phyloP scores from a whole-genome alignment of 257 asterid species.

The Echium plantagineum region DNA sequence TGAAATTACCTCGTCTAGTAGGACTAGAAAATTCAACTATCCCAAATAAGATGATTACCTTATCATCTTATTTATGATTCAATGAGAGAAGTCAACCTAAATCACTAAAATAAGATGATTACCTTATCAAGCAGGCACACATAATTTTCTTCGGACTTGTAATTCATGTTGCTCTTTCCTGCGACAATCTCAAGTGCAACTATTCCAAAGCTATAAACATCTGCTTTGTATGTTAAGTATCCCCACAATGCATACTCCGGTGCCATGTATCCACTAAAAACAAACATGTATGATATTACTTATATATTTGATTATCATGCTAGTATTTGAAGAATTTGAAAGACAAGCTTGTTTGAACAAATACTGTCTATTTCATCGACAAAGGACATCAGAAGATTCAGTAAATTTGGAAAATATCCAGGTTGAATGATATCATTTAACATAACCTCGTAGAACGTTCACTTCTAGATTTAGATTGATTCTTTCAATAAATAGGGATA shows the following conservation, averaged over 20 bases:
- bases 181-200: constrained; percentile 49
- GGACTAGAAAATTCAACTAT: too few relatives aligned
- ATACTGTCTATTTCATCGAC: too few relatives aligned
- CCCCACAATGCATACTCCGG: constrained; percentile 75
- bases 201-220: constrained; percentile 60
- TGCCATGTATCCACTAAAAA: constrained; percentile 59
- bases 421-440: too few relatives aligned
- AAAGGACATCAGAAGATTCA: too few relatives aligned
- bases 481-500: too few relatives aligned
- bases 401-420: too few relatives aligned
- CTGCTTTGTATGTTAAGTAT: constrained; percentile 53
- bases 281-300: neutral
- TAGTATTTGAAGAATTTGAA: too few relatives aligned
- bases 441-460: too few relatives aligned
- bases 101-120: neutral
- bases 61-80: neutral
- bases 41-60: too few relatives aligned
- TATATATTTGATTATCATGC: too few relatives aligned
- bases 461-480: too few relatives aligned
- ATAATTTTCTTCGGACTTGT: constrained; percentile 34
- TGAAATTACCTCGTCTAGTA: neutral
- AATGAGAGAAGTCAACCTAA: neutral
- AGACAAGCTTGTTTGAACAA: too few relatives aligned
- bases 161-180: constrained; percentile 51
- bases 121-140: constrained; percentile 70